Evolutionary conservation across 2,329 filamentous ascomycete genomes (phyloP), one percentile per base, ranked within the genome.

Genomic region (Fusarium ambrosium): DNA sequence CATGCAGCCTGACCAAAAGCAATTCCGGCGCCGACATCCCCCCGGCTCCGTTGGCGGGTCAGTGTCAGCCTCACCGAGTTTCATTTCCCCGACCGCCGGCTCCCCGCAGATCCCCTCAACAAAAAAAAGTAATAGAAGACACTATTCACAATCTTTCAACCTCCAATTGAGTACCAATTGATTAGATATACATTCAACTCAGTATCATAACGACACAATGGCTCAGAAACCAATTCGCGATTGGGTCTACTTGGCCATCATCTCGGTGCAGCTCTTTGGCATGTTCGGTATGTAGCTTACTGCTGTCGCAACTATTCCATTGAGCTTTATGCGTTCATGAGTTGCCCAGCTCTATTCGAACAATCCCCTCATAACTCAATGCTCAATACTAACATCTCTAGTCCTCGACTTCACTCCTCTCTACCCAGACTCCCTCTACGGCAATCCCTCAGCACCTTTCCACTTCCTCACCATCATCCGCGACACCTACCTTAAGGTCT

Each of bases 391-490:
- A 32, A 78, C 58, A 62, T 11, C 11, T n/a, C 2, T 66, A 90
- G 89, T 85, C 73, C 84, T 90, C 55, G 89, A 91, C 75, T 85
- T 89, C 58, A 85, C 89, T 39, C 84, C 85, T 36, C 84, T 89
- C 73, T 90, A 90, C 78, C 89, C 89, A 1, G 68, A 77, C 2
- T 81, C 80, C 60, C 84, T 90, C 55, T 88, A 85, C 80, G 77
- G 81, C 4, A 68, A 82, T 0, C 77, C 83, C 1, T 82, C 79
- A 6, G 79, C 85, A 0, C 88, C 88, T 0, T 81, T 90, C 8
- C 85, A 89, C 79, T 82, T 86, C 72, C 82, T 90, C 55, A 80
- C 84, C 71, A 66, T 80, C 39, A 78, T 90, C 67, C 86, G 87
- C 68, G 69, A 81, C 4, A 85, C 82, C 76, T 90, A 90, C 81